Evolutionary conservation across 495 filamentous ascomycete species (phyloP).

Genomic region (Cercophora sp.): DNA sequence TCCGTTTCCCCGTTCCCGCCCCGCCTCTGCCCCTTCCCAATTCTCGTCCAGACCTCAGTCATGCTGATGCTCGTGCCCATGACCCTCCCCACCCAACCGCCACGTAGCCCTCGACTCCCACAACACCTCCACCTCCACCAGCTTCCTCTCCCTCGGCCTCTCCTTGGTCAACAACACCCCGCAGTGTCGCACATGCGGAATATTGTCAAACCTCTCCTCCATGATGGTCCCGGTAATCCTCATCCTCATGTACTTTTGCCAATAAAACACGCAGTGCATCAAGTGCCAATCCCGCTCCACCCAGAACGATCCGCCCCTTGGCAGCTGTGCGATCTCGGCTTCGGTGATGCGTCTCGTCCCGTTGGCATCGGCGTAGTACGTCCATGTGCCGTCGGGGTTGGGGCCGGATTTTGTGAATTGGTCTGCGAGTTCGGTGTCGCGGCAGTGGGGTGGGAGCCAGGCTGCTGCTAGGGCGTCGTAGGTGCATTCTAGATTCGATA

Average conservation of each 20-base stretch:
- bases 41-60: too few relatives aligned
- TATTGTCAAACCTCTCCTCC: neutral
- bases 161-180: too few relatives aligned
- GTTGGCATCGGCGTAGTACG: neutral
- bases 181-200: neutral
- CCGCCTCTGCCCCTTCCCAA: too few relatives aligned
- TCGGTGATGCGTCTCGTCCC: neutral
- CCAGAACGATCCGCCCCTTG: neutral
- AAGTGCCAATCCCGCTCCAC: neutral
- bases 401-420: neutral
- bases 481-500: neutral
- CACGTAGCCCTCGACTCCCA: too few relatives aligned
- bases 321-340: neutral
- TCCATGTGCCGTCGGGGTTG: neutral
- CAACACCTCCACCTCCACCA: too few relatives aligned
- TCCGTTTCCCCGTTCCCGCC: too few relatives aligned
- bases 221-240: neutral
- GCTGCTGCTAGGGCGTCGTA: neutral
- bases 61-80: too few relatives aligned
- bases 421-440: neutral
- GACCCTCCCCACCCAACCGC: too few relatives aligned
- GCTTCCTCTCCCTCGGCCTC: too few relatives aligned
- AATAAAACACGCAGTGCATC: neutral
- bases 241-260: neutral
- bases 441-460: conserved; percentile 1